A percentile compares a stretch with the other conserved stretches of the same genome.
These are phyloP conservation scores for Aureobasidium leucospermi DNA, from an alignment of 2,329 filamentous ascomycete genomes.

Conservation along the genomic window DNA sequence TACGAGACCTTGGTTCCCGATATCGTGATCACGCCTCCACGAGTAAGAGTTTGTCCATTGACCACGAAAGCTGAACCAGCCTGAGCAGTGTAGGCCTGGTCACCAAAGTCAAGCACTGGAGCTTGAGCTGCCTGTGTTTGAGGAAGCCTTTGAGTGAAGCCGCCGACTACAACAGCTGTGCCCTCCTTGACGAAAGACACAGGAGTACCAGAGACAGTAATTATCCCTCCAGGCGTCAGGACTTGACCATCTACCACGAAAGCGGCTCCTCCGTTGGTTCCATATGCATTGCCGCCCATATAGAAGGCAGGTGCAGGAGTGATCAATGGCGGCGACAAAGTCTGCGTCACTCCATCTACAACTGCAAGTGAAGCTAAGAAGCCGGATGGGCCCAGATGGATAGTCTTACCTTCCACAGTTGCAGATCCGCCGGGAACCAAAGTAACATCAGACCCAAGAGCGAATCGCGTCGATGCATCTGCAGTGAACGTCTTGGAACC, in stretches of 20 bases:
- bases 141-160: slow-evolving; percentile 17
- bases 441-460: slow-evolving; percentile 31
- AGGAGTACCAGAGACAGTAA: slow-evolving; percentile 20
- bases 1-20: slow-evolving; percentile 22
- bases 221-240: slow-evolving; percentile 20
- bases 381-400: slow-evolving; percentile 32
- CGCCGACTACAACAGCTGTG: slow-evolving; percentile 23
- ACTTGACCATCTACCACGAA: slow-evolving; percentile 22
- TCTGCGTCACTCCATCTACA: slow-evolving; percentile 31
- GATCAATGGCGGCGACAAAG: slow-evolving; percentile 24
- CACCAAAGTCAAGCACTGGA: slow-evolving; percentile 18
- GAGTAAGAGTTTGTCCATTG: slow-evolving; percentile 18
- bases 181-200: slow-evolving; percentile 21
- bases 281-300: slow-evolving; percentile 25
- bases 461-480: slow-evolving; percentile 41
- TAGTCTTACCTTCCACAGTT: slow-evolving; percentile 30
- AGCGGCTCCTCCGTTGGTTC: slow-evolving; percentile 27
- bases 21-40: slow-evolving; percentile 20
- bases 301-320: slow-evolving; percentile 23
- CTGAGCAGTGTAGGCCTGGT: slow-evolving; percentile 24
- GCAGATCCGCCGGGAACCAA: slow-evolving; percentile 32
- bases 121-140: background rate
- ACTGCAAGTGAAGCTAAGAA: slow-evolving; percentile 31
- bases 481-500: slow-evolving; percentile 34
- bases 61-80: slow-evolving; percentile 27